A percentile compares a stretch with the other conserved stretches of the same genome.
phyloP scores from a whole-genome alignment of 2,329 filamentous ascomycete genomes.

The Arachnomyces sp. region DNA sequence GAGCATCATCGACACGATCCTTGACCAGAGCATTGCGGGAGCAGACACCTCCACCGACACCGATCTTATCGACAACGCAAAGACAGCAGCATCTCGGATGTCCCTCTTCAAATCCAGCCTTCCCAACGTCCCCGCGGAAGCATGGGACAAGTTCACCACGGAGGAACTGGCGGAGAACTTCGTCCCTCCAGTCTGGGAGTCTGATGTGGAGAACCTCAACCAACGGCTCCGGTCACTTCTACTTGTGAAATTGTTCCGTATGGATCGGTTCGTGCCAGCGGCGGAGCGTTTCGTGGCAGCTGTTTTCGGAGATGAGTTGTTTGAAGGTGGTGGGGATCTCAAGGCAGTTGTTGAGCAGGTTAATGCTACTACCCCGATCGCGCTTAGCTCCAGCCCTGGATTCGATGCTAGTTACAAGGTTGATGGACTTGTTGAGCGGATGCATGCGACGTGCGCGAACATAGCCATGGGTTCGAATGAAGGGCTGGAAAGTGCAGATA shows the following conservation, averaged over 20 bases:
- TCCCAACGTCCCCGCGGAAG: conserved; percentile 49
- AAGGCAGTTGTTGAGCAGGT: conserved; percentile 78
- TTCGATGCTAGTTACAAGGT: conserved; percentile 99
- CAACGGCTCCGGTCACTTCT: conserved; percentile 74
- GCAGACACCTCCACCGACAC: conserved; percentile 66
- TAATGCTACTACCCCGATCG: conserved; percentile 73
- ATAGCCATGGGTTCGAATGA: conserved; percentile 99
- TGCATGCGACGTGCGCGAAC: conserved; percentile 76
- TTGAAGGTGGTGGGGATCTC: conserved; percentile 79
- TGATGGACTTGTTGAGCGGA: conserved; percentile 81
- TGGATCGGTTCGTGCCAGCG: conserved; percentile 88
- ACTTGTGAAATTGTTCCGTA: conserved; percentile 86
- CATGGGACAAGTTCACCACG: conserved; percentile 74
- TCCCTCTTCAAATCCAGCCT: conserved; percentile 65
- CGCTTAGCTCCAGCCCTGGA: conserved; percentile 86
- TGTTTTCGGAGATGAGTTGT: conserved; percentile 75
- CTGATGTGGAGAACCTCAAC: conserved; percentile 57
- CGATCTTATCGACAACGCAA: conserved; percentile 57
- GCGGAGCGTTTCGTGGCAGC: conserved; percentile 82
- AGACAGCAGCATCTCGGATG: conserved; percentile 61
- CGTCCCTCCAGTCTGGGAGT: conserved; percentile 69
- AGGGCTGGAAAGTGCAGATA: conserved; percentile 83
- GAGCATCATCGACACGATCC: conserved; percentile 71
- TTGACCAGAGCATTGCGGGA: conserved; percentile 68
- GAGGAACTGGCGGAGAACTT: conserved; percentile 81